Conservation (phyloP, 805 yeast species). For the Ogataea sp. region DNA sequence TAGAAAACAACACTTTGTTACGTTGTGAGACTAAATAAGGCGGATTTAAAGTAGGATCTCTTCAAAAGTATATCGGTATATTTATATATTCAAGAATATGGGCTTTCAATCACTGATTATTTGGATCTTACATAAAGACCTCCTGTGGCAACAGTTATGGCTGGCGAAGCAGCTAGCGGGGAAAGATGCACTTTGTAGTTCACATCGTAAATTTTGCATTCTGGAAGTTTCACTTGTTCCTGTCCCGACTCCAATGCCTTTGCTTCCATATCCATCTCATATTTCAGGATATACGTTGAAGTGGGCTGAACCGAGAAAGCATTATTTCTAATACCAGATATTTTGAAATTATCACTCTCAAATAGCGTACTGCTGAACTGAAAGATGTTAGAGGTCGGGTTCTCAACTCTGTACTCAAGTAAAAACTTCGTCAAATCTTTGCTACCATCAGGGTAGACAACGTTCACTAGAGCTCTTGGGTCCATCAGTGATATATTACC, state of each 20-base stretch:
- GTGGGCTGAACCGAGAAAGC: slow-evolving; percentile 55
- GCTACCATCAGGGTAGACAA: slow-evolving; percentile 12
- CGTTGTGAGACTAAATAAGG: too few relatives aligned
- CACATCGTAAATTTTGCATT: slow-evolving; percentile 57
- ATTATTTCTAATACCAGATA: slow-evolving; percentile 21
- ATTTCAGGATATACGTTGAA: slow-evolving; percentile 37
- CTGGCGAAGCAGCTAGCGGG: slow-evolving; percentile 32
- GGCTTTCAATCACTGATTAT: too few relatives aligned
- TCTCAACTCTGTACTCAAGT: slow-evolving; percentile 52
- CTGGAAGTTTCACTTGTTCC: slow-evolving; percentile 42
- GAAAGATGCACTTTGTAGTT: slow-evolving; percentile 59
- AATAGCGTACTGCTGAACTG: slow-evolving; percentile 34
- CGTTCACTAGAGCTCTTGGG: slow-evolving; percentile 54
- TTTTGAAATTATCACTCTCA: slow-evolving; percentile 15
- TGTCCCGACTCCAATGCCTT: slow-evolving; percentile 9
- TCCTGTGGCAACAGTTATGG: slow-evolving; percentile 18
- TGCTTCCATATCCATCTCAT: slow-evolving; percentile 16
- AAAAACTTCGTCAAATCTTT: slow-evolving; percentile 15
- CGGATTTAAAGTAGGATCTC: too few relatives aligned
- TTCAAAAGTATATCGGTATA: too few relatives aligned
- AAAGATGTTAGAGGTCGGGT: slow-evolving; percentile 65
- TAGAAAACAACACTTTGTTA: too few relatives aligned
- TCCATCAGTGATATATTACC: slow-evolving; percentile 55
- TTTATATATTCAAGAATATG: too few relatives aligned
- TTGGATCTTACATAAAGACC: slow-evolving; percentile 20